These are phyloP conservation scores for Ophiostoma triangulosporum DNA, from an alignment of 2,329 filamentous ascomycete genomes.

Conservation along the genomic window DNA sequence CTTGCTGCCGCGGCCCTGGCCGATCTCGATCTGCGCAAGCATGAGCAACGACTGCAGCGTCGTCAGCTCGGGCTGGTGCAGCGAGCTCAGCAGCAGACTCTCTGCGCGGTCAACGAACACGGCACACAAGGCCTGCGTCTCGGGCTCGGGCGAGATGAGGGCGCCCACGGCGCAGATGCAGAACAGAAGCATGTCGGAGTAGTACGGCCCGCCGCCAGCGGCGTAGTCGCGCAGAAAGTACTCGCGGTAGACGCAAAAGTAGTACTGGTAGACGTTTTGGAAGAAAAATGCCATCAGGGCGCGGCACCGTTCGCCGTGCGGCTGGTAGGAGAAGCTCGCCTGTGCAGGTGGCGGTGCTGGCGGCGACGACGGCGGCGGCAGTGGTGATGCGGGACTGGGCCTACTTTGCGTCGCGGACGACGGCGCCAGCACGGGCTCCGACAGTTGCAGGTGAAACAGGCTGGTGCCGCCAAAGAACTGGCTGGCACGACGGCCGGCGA, in stretches of 20 bases:
- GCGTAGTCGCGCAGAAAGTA: slow-evolving; percentile 37
- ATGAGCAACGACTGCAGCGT: slow-evolving; percentile 15
- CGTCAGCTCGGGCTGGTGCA: slow-evolving; percentile 34
- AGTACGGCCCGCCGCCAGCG: slow-evolving; percentile 31
- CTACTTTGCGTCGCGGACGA: neutral
- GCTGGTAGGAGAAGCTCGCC: slow-evolving; percentile 11
- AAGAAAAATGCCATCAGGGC: slow-evolving; percentile 35
- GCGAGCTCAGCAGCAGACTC: slow-evolving; percentile 28
- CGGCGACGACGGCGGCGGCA: neutral
- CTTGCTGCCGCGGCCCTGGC: slow-evolving; percentile 32
- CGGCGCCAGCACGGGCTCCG: slow-evolving; percentile 20
- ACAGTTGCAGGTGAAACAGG: slow-evolving; percentile 26
- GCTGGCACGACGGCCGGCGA: slow-evolving; percentile 24
- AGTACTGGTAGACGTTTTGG: slow-evolving; percentile 32
- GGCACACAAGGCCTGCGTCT: slow-evolving; percentile 24
- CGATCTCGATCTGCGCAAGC: slow-evolving; percentile 25
- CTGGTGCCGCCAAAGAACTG: slow-evolving; percentile 37
- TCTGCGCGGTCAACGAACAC: slow-evolving; percentile 32
- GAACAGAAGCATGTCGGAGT: slow-evolving; percentile 35
- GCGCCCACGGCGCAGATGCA: slow-evolving; percentile 35
- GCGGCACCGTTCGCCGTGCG: slow-evolving; percentile 30
- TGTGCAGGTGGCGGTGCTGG: neutral
- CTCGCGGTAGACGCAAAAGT: slow-evolving; percentile 37
- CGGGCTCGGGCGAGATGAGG: slow-evolving; percentile 27
- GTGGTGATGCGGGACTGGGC: neutral